These are phyloP conservation scores for Termitomyces sp. DNA, from an alignment of 768 basidiomycete genomes.

Conservation along the genomic window DNA sequence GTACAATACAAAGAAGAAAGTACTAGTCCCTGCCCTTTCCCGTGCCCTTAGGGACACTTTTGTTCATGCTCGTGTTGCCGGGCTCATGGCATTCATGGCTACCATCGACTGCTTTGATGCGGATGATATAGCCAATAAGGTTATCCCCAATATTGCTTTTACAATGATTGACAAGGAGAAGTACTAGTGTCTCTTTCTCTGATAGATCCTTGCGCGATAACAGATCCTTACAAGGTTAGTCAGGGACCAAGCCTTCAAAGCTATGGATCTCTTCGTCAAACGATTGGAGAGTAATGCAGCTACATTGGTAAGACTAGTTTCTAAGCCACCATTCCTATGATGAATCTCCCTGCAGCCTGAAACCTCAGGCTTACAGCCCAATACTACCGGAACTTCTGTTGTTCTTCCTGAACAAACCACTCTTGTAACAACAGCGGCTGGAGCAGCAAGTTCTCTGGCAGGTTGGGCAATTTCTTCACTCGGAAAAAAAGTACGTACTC, in stretches of 20 bases:
- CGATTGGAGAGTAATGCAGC: slow-evolving; percentile 74
- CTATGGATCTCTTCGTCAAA: slow-evolving; percentile 83
- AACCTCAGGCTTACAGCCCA: slow-evolving; percentile 23
- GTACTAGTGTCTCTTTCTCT: slow-evolving; percentile 31
- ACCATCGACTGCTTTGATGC: slow-evolving; percentile 84
- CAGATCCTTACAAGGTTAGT: slow-evolving; percentile 57
- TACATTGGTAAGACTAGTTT: slow-evolving; percentile 57
- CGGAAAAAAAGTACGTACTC: slow-evolving; percentile 62
- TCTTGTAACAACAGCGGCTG: slow-evolving; percentile 81
- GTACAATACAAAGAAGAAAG: slow-evolving; percentile 88
- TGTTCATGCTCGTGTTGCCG: slow-evolving; percentile 90
- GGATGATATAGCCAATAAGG: slow-evolving; percentile 85
- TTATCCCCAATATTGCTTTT: slow-evolving; percentile 80
- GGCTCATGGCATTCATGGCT: slow-evolving; percentile 93
- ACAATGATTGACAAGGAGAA: slow-evolving; percentile 90
- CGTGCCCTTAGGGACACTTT: slow-evolving; percentile 88
- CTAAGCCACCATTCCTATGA: not conserved
- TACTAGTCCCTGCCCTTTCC: slow-evolving; percentile 94
- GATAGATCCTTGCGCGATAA: not conserved
- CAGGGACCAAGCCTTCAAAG: slow-evolving; percentile 94
- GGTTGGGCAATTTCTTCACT: slow-evolving; percentile 95
- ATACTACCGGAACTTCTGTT: slow-evolving; percentile 23
- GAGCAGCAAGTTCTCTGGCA: slow-evolving; percentile 87
- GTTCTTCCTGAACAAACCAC: slow-evolving; percentile 35
- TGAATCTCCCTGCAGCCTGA: slow-evolving; percentile 27